Evolutionary conservation across 306 rosid genomes (phyloP).

Genomic region (Rubus parviflorus): DNA sequence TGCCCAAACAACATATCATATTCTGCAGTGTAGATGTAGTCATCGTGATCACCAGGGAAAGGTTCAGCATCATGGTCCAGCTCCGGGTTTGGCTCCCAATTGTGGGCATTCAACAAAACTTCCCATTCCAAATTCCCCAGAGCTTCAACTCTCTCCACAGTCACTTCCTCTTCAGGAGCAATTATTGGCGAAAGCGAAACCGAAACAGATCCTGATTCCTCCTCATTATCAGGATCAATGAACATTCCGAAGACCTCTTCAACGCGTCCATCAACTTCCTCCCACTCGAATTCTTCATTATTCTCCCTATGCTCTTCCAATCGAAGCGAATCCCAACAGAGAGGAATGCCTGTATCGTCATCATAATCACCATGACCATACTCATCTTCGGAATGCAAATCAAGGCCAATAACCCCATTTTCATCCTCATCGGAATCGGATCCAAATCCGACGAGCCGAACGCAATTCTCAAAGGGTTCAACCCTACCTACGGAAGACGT

Average conservation of each 20-base stretch:
- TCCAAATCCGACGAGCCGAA: slow-evolving; percentile 35
- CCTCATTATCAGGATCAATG: slow-evolving; percentile 42
- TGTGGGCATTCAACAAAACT: slow-evolving; percentile 45
- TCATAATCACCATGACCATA: slow-evolving; percentile 38
- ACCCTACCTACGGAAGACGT: slow-evolving; percentile 24
- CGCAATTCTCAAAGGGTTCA: slow-evolving; percentile 26
- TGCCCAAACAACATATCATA: slow-evolving; percentile 80
- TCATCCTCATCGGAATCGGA: slow-evolving; percentile 58
- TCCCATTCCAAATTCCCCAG: slow-evolving; percentile 68
- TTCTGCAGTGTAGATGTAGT: slow-evolving; percentile 54
- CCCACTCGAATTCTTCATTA: slow-evolving; percentile 85
- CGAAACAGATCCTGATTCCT: slow-evolving; percentile 26
- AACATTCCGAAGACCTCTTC: slow-evolving; percentile 58
- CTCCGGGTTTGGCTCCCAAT: slow-evolving; percentile 44
- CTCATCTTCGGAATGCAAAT: slow-evolving; percentile 55
- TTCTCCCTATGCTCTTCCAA: slow-evolving; percentile 57
- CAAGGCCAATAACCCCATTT: slow-evolving; percentile 35
- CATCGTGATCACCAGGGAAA: slow-evolving; percentile 56
- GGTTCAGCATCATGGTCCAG: slow-evolving; percentile 40
- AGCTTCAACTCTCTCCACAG: slow-evolving; percentile 32
- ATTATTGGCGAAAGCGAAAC: slow-evolving; percentile 18
- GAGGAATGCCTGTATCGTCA: slow-evolving; percentile 46
- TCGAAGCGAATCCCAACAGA: slow-evolving; percentile 68
- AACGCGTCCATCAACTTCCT: slow-evolving; percentile 62
- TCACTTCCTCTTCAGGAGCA: slow-evolving; percentile 34